These are phyloP conservation scores for Penicillium vulpinum DNA, from an alignment of 2,329 filamentous ascomycete species.

Conservation along the genomic window DNA sequence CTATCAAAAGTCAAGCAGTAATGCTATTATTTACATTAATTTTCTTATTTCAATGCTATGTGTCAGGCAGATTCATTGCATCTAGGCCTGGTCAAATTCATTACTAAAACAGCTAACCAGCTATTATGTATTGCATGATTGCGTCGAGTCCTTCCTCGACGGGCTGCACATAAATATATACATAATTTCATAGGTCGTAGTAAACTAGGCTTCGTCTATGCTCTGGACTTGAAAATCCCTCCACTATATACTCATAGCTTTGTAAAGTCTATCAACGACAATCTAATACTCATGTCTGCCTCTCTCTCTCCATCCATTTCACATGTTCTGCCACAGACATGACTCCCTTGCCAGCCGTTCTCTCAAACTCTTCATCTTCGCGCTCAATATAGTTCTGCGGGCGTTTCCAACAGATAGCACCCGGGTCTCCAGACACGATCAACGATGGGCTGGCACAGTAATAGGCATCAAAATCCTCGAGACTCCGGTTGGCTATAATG, in stretches of 20 bases:
- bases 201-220: too few relatives aligned
- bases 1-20: background rate
- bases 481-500: slow-evolving; percentile 13
- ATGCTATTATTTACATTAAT: too few relatives aligned
- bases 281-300: background rate
- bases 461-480: slow-evolving; percentile 36
- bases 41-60: background rate
- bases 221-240: too few relatives aligned
- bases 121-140: too few relatives aligned
- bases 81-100: too few relatives aligned
- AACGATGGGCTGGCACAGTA: slow-evolving; percentile 39
- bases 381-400: slow-evolving; percentile 51
- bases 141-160: too few relatives aligned
- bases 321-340: background rate
- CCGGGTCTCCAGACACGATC: slow-evolving; percentile 50
- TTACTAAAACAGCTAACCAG: too few relatives aligned
- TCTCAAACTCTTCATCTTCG: slow-evolving; percentile 37
- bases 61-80: background rate
- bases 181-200: too few relatives aligned
- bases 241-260: background rate
- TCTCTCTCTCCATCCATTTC: background rate
- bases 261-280: background rate
- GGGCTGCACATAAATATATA: too few relatives aligned
- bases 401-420: slow-evolving; percentile 48
- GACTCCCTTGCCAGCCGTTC: background rate